phyloP scores from a whole-genome alignment of 2,329 filamentous ascomycete genomes.

The Pestalotiopsis sp. region DNA sequence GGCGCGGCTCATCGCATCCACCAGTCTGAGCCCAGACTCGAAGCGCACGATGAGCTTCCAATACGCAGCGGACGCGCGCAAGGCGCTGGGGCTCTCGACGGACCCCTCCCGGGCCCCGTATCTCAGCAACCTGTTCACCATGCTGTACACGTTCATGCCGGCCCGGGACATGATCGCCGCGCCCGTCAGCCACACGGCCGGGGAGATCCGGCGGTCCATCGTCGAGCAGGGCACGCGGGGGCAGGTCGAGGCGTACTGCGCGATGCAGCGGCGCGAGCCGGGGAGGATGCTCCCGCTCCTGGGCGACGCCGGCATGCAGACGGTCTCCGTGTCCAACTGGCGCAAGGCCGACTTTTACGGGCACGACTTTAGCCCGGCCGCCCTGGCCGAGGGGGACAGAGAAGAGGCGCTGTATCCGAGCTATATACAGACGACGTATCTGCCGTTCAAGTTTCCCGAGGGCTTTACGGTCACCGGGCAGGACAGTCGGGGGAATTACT shows the following conservation, averaged over 20 bases:
- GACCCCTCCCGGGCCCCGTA: constrained; percentile 22
- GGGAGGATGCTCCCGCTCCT: constrained; percentile 22
- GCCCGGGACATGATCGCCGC: constrained; percentile 22
- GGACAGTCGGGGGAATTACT: neutral
- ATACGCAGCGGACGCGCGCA: constrained; percentile 30
- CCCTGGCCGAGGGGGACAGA: constrained; percentile 20
- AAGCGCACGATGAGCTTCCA: constrained; percentile 14
- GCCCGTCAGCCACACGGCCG: constrained; percentile 22
- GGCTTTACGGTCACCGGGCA: neutral
- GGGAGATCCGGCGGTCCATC: constrained; percentile 33
- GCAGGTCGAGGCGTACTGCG: constrained; percentile 30
- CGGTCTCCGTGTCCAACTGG: constrained; percentile 44
- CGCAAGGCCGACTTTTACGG: constrained; percentile 36
- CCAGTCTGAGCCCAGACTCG: constrained; percentile 19
- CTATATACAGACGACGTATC: neutral
- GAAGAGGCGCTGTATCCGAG: neutral
- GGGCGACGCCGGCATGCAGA: constrained; percentile 32
- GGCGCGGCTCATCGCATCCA: constrained; percentile 28
- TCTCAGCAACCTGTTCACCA: constrained; percentile 22
- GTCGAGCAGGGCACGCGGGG: constrained; percentile 34
- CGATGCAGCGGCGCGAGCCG: constrained; percentile 18
- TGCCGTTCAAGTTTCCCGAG: neutral
- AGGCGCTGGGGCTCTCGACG: constrained; percentile 21
- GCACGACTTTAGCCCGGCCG: constrained; percentile 38
- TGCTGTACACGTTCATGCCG: constrained; percentile 23